A percentile compares a stretch with the other conserved stretches of the same genome.
These are phyloP conservation scores for Nakazawaea anatomiae DNA, from an alignment of 805 yeast species.

Conservation along the genomic window DNA sequence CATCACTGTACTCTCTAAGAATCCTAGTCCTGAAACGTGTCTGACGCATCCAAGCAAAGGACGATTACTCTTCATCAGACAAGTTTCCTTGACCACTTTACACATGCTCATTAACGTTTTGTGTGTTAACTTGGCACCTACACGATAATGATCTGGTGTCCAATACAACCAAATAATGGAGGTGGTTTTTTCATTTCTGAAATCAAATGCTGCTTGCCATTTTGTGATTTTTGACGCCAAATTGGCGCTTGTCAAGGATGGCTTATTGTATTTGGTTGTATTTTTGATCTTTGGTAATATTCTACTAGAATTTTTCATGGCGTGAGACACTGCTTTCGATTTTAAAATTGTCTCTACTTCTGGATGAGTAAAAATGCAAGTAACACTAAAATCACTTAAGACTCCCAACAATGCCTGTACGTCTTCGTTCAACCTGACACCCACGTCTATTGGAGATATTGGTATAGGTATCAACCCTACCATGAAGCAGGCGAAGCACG, in stretches of 20 bases:
- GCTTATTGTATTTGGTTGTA: conserved; percentile 51
- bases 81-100: conserved; percentile 86
- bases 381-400: conserved; percentile 64
- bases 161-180: conserved; percentile 65
- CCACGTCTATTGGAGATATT: conserved; percentile 64
- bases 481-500: conserved; percentile 79
- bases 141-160: conserved; percentile 65
- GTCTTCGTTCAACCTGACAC: conserved; percentile 67
- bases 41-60: conserved; percentile 85
- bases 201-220: conserved; percentile 33
- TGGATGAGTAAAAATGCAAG: conserved; percentile 68
- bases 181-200: conserved; percentile 34
- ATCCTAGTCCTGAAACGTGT: conserved; percentile 81
- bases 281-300: conserved; percentile 52
- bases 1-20: conserved; percentile 73
- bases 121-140: conserved; percentile 55
- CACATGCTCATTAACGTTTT: conserved; percentile 68
- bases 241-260: conserved; percentile 30
- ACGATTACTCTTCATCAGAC: conserved; percentile 66
- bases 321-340: conserved; percentile 56
- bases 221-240: conserved; percentile 38
- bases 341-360: conserved; percentile 69
- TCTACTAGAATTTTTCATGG: conserved; percentile 39
- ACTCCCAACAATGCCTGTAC: conserved; percentile 58
- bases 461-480: conserved; percentile 80